Evolutionary conservation across 2,329 filamentous ascomycete species (phyloP).

Genomic region (Tolypocladium ovalisporum): DNA sequence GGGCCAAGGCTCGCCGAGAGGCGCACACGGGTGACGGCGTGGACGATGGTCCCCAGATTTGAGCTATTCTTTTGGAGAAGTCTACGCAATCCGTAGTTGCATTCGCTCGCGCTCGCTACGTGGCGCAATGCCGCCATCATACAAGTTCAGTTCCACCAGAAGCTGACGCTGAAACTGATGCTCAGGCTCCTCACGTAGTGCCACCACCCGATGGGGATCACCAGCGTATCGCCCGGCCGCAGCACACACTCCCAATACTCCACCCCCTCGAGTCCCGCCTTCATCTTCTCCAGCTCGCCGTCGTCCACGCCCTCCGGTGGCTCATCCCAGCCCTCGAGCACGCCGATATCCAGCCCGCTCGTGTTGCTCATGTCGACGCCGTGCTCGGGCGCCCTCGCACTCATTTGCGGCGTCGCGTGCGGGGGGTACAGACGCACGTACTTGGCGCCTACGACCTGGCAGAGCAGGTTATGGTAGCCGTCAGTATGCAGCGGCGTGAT

Average conservation of each 20-base stretch:
- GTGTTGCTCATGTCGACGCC: conserved; percentile 92
- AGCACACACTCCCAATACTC: conserved; percentile 69
- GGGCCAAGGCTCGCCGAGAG: conserved; percentile 43
- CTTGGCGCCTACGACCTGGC: conserved; percentile 81
- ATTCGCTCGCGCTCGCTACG: not conserved
- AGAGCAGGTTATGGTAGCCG: conserved; percentile 84
- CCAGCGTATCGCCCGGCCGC: conserved; percentile 70
- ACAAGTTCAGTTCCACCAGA: conserved; percentile 70
- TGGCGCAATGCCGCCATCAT: not conserved
- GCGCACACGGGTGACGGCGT: conserved; percentile 27
- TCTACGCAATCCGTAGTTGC: not conserved
- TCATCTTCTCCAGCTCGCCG: conserved; percentile 26
- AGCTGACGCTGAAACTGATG: conserved; percentile 88
- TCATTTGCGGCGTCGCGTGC: conserved; percentile 41
- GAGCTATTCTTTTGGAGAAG: not conserved
- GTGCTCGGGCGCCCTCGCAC: conserved; percentile 50
- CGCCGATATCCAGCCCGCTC: conserved; percentile 64
- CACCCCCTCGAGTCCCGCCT: conserved; percentile 41
- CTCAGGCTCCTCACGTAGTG: conserved; percentile 85
- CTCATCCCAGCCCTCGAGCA: conserved; percentile 51
- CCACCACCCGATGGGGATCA: conserved; percentile 95
- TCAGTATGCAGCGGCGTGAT: conserved; percentile 92
- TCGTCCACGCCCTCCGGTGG: conserved; percentile 13
- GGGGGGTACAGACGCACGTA: conserved; percentile 86
- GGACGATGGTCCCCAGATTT: conserved; percentile 18